Base-by-base conservation (phyloP, 75 land plant genomes). In the Chamaecyparis obtusa region DNA sequence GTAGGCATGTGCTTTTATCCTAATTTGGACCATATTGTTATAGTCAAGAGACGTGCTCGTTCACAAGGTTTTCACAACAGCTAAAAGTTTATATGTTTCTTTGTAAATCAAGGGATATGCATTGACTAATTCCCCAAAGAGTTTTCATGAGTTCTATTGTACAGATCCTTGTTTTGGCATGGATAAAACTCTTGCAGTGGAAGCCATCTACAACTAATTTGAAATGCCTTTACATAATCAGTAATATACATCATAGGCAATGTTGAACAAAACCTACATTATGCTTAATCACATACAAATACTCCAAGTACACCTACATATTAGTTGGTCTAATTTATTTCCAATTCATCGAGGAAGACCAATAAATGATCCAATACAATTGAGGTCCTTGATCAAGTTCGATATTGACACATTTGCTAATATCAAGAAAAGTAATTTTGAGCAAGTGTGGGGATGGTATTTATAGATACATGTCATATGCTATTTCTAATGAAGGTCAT, bases 1-100 rank as follows among this genome's bases (percentile, higher is more conserved):
- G 99, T 98, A 46, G 99, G 99, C 64, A 96, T 98, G 99, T 98
- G 99, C 85, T 98, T 98, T 86, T 99, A 98, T 84, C 99, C 99
- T 41, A 99, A 96, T n/a, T 97, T 95, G 75, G 96, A 98, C 85
- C 93, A 99, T 57, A 98, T 98, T 74, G 93, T 98, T 13, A 94
- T 99, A 11, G 99, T 98, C 39, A 94, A 99, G n/a, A 99, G 96
- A 87, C 96, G 97, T 90, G 99, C 99, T 2, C 89, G 99, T 17
- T 98, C 99, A 55, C 99, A 98, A 89, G 99, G 99, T 27, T 98
- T 98, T 84, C 97, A 89, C 13, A 98, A 98, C 85, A 89, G 91
- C 32, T 96, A 94, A 86, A 80, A 89, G 27, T 44, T 43, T 81
- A 15, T 44, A 32, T 9, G n/a, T 81, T 43, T 41, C n/a, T 80